Base-by-base conservation (phyloP, 2,329 filamentous ascomycete species). In the Penicillium capsulatum region DNA sequence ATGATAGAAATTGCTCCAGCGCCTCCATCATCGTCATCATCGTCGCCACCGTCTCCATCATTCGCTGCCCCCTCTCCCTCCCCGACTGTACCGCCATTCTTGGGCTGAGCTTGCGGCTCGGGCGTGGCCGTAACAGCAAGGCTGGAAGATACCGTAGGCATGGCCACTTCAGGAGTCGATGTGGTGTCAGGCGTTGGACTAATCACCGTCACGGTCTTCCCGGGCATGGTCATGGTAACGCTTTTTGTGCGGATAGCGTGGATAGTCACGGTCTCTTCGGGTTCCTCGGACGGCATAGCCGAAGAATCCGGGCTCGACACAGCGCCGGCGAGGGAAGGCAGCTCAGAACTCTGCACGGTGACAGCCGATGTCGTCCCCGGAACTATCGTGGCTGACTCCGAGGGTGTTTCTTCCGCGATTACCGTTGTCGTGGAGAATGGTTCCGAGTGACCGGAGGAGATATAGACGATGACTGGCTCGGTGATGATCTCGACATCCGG, bases 1-100 rank as follows among this genome's bases (percentile, higher is more conserved):
- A 47, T 38, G n/a, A 51, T 35, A 10, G 42, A 39, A 16, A 43
- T 30, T 11, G 33, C 28, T 19, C 34, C 41, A 6, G 29, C n/a
- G 3, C 22, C 31, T 15, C 34, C 26, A 10, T n/a, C 4, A 4
- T 34, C 14, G 4, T 33, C 7, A 15, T 13, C 10, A 19, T 33
- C 7, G 28, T 26, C n/a, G 29, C 38, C 4, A 8, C 10, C n/a
- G 14, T 34, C 14, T 14, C 13, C 20, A 14, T 14, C 11, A 19
- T 19, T n/a, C n/a, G n/a, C 2, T 24, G 5, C 5, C 19, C 19
- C 5, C 5, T 22, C 19, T 22, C 9, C 19, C 5, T 22, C 19
- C 19, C 19, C 19, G 9, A 9, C 9, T 22, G 5, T 9, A 22
- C 9, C 19, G 5, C 19, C 19, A 22, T 22, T 9, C 5, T 9